Evolutionary conservation across 768 basidiomycete genomes (phyloP).

Genomic region (Glaciozyma antarctica): DNA sequence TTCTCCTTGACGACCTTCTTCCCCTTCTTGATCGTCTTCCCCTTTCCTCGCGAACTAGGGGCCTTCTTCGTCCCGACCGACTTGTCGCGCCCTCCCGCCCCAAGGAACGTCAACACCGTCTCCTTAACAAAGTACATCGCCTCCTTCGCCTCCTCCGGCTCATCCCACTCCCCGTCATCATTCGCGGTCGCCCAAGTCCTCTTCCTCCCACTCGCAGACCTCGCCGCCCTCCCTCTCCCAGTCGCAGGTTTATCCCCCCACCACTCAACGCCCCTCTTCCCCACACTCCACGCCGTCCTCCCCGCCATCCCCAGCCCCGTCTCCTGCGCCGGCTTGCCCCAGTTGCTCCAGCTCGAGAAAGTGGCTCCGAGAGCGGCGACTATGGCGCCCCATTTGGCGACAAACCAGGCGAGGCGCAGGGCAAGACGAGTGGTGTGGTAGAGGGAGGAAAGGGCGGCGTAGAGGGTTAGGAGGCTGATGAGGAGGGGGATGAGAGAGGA

Average conservation of each 20-base stretch:
- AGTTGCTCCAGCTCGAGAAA: slow-evolving; percentile 5
- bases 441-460: slow-evolving; percentile 25
- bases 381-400: slow-evolving; percentile 26
- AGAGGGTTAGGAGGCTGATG: slow-evolving; percentile 22
- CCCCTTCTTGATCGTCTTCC: slow-evolving; percentile 3
- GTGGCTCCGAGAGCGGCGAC: slow-evolving; percentile 6
- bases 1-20: slow-evolving; percentile 14
- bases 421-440: slow-evolving; percentile 17
- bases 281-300: slow-evolving; percentile 1
- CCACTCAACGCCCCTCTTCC: slow-evolving; percentile 9
- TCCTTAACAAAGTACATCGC: neutral
- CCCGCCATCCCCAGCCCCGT: slow-evolving; percentile 13
- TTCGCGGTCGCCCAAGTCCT: slow-evolving; percentile 1
- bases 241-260: neutral
- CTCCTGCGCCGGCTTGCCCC: slow-evolving; percentile 17
- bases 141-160: slow-evolving; percentile 3
- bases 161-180: slow-evolving; percentile 13
- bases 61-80: neutral
- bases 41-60: slow-evolving; percentile 9
- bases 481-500: slow-evolving; percentile 25
- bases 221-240: neutral
- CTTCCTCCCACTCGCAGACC: slow-evolving; percentile 1
- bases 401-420: slow-evolving; percentile 15
- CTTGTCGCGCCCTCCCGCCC: neutral
- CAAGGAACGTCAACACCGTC: neutral